These are phyloP conservation scores for Cymbopogon flexuosus DNA, from an alignment of 202 grass and related monocot species.

Conservation along the genomic window DNA sequence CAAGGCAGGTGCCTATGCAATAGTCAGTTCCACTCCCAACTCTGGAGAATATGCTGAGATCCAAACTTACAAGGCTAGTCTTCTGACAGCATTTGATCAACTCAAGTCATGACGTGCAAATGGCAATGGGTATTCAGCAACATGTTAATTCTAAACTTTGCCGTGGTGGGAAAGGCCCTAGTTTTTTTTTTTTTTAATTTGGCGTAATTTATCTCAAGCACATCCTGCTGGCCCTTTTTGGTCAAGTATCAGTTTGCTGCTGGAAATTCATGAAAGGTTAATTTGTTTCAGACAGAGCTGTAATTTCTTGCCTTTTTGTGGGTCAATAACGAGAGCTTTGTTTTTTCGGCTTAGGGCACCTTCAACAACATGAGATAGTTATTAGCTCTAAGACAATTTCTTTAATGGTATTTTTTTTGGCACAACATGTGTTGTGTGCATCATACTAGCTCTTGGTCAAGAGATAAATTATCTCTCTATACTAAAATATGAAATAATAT, in stretches of 20 bases:
- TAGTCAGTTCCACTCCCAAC: slow-evolving; percentile 53
- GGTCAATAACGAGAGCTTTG: not conserved
- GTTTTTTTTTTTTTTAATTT: not conserved
- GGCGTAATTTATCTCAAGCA: not conserved
- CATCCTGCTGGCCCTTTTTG: not conserved
- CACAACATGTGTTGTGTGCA: too few species aligned
- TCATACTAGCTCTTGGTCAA: too few species aligned
- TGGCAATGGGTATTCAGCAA: not conserved
- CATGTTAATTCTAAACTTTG: not conserved
- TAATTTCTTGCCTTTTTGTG: not conserved
- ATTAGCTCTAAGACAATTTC: too few species aligned
- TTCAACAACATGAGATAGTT: too few species aligned
- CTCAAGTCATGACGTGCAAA: slow-evolving; percentile 38
- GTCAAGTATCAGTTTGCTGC: not conserved
- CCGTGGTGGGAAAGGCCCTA: not conserved
- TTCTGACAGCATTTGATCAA: slow-evolving; percentile 58
- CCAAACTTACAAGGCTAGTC: slow-evolving; percentile 50
- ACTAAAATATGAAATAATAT: too few species aligned
- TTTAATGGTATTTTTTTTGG: too few species aligned
- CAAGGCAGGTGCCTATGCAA: slow-evolving; percentile 51
- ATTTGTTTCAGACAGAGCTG: not conserved
- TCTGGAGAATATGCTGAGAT: slow-evolving; percentile 67
- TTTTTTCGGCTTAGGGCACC: not conserved
- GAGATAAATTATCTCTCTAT: too few species aligned
- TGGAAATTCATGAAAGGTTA: not conserved